A percentile compares a stretch with the other conserved stretches of the same genome.
phyloP scores from a whole-genome alignment of 306 rosid genomes.

The Dryas octopetala region DNA sequence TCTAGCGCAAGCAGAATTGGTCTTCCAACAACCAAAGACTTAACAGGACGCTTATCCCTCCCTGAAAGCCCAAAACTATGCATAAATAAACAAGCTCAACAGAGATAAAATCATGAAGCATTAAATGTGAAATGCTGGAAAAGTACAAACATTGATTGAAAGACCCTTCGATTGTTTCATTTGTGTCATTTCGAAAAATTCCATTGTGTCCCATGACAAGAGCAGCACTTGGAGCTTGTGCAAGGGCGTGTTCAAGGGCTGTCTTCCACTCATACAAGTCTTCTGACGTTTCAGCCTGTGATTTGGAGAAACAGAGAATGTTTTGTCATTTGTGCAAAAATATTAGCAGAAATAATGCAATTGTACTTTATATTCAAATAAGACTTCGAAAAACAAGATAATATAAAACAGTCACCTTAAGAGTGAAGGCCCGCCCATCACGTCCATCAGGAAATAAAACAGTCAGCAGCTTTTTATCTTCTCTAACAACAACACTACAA shows the following conservation, averaged over 20 bases:
- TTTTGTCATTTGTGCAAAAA: background rate
- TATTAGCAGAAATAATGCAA: constrained; percentile 11
- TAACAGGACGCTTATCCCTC: constrained; percentile 91
- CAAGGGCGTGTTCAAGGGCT: constrained; percentile 94
- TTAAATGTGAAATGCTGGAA: constrained; percentile 11
- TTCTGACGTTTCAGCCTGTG: constrained; percentile 94
- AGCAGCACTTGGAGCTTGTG: constrained; percentile 99
- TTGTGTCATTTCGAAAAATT: constrained; percentile 77
- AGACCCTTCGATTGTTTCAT: constrained; percentile 85
- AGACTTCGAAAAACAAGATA: background rate
- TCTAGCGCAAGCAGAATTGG: constrained; percentile 95
- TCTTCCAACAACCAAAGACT: constrained; percentile 97
- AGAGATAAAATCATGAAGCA: constrained; percentile 18
- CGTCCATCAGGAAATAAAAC: constrained; percentile 99
- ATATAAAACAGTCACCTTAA: constrained; percentile 55
- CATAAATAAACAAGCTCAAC: constrained; percentile 15
- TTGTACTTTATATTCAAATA: background rate
- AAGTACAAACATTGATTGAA: constrained; percentile 83
- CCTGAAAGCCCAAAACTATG: constrained; percentile 45
- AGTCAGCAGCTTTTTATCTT: constrained; percentile 94
- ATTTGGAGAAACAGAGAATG: constrained; percentile 19
- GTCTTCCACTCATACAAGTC: constrained; percentile 96
- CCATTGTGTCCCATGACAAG: constrained; percentile 99
- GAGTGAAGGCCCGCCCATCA: constrained; percentile 98
- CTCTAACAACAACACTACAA: constrained; percentile 95